Evolutionary conservation across 2,329 filamentous ascomycete species (phyloP), one percentile per base, ranked within the genome.

Genomic region (Mycosphaerella arachidis): DNA sequence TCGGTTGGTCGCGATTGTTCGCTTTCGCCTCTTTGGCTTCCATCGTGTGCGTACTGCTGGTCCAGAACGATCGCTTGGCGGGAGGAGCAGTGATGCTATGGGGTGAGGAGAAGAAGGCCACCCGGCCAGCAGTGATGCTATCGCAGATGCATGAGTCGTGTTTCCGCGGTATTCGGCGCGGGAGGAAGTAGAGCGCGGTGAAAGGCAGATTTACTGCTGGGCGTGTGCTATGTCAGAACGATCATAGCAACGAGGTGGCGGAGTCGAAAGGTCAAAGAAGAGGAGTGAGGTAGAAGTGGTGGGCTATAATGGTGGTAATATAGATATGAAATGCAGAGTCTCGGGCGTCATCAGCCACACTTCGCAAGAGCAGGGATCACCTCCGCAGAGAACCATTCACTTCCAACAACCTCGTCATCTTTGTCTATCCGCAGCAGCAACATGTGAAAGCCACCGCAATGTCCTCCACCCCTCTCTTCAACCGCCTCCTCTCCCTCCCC

Each of bases 111-210:
- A 61, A 64, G 54, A 63, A 71, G 74, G 77, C 78, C 76, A 70
- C 77, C 75, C 78, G 76, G 77, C 77, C 74, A 55, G 70, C 62
- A 50, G 61, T 53, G 60, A 68, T 73, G 75, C 71, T 79, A 81
- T 75, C 77, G 70, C 57, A 45, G 62, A 62, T 70, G 71, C 78
- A 80, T 80, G 53, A 61, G 64, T 61, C 59, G 57, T 59, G 66
- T 59, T 67, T 70, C 72, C 74, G 70, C 59, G 69, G 71, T 78
- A 77, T 78, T 70, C 76, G 73, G 71, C 75, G 76, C 74, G 77
- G 77, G 68, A 80, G 75, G 74, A 75, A 74, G 72, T 75, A 70
- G 59, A 79, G 64, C 69, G 71, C 61, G 74, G 71, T 67, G 72
- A 72, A 70, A 79, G 76, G 77, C 78, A 81, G 77, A 45, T 72